Base-by-base conservation (phyloP, 2,329 filamentous ascomycete species). In the Pseudogymnoascus sp. region DNA sequence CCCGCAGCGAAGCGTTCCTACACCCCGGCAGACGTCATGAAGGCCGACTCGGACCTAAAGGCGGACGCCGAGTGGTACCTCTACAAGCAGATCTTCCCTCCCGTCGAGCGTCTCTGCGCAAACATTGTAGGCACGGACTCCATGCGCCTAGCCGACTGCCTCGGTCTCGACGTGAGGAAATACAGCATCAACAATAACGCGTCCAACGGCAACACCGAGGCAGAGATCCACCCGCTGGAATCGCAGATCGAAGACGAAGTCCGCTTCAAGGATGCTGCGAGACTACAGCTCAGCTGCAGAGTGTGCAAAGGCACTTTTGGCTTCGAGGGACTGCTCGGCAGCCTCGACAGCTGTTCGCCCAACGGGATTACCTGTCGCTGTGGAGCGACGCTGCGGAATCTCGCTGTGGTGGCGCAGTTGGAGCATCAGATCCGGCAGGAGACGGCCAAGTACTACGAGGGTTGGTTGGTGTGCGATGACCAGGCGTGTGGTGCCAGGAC, bases 61-160 rank as follows among this genome's bases (percentile, higher is more conserved):
- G 90, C 92, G 2, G 94, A 99, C 69, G 82, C 96, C n/a, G 94
- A 99, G 71, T 97, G 92, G 82, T 99, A 99, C 73, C 83, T 99
- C 37, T 88, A 90, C 77, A 99, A 99, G 77, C 94, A 99, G 74
- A 96, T 99, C 61, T 90, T 99, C 74, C 94, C 94, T 9, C 94
- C 94, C 0, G 94, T 99, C 23, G 94, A 99, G 76, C 90, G 94
- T 80, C 85, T 99, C 19, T 99, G 94, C 71, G 94, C 92, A 63
- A 96, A 95, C 62, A 96, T 99, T 68, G 83, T 84, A 12, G 94
- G 94, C 61, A 99, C 94, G 1, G 95, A 96, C 64, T 88, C 92
- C 6, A 84, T 90, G 1, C 86, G 92, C 65, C 81, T 99, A 8
- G 94, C 94, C 1, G 92, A 96, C 71, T 95, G 94, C 71, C 83